phyloP scores from a whole-genome alignment of 345 rosid species.

The Camelina sativa region DNA sequence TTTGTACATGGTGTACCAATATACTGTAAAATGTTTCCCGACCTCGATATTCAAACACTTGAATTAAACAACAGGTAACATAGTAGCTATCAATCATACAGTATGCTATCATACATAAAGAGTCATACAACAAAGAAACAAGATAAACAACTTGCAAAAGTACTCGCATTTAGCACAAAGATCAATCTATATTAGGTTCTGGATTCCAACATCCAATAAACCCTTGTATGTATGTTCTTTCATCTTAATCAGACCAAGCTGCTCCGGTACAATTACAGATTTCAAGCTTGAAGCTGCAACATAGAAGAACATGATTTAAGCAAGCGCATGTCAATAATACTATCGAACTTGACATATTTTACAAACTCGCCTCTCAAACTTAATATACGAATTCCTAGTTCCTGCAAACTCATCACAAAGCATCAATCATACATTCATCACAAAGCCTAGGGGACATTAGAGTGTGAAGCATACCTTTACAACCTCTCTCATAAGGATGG shows the following conservation, averaged over 20 bases:
- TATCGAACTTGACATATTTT: not conserved
- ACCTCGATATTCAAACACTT: not conserved
- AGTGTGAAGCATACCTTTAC: conserved; percentile 12
- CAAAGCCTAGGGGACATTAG: not conserved
- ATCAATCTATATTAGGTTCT: not conserved
- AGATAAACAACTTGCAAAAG: too few species aligned
- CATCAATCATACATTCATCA: not conserved
- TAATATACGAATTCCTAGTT: not conserved
- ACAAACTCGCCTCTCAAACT: not conserved
- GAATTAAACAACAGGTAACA: not conserved
- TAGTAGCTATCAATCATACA: conserved; percentile 2
- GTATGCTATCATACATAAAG: not conserved
- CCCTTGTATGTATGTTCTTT: not conserved
- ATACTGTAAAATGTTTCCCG: not conserved
- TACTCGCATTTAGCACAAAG: not conserved
- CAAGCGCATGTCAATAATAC: not conserved
- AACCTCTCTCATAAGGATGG: not conserved
- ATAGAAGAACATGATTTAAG: not conserved
- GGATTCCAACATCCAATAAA: not conserved
- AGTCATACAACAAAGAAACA: conserved; percentile 7
- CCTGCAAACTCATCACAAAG: not conserved
- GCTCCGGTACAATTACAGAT: not conserved
- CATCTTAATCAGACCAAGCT: conserved; percentile 23
- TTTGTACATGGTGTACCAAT: not conserved
- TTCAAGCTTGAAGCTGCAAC: conserved; percentile 17